A percentile compares a stretch with the other conserved stretches of the same genome.
These are phyloP conservation scores for Nasturtium officinale DNA, from an alignment of 345 rosid genomes.

Conservation along the genomic window DNA sequence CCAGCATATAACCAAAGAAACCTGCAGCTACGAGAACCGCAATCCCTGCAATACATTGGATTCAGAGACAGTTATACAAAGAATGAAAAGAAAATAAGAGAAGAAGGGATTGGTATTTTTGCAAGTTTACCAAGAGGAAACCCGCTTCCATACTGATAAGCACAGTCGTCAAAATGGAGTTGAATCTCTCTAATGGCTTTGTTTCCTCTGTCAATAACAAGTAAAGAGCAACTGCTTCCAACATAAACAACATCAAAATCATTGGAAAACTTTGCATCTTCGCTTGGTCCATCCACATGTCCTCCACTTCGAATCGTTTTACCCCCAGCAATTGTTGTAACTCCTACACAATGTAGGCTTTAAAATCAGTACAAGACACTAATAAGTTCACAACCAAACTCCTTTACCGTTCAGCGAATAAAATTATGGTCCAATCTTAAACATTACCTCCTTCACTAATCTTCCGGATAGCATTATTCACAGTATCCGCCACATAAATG, in stretches of 20 bases:
- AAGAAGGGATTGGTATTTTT: background rate
- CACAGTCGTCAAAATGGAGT: conserved; percentile 97
- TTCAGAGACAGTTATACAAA: background rate
- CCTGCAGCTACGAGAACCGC: conserved; percentile 97
- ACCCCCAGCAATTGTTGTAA: conserved; percentile 99
- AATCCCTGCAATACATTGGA: conserved; percentile 56
- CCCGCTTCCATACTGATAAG: conserved; percentile 92
- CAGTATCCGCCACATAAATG: conserved; percentile 85
- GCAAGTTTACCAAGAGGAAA: conserved; percentile 78
- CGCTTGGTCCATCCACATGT: conserved; percentile 97
- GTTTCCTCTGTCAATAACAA: conserved; percentile 94
- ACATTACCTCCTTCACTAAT: conserved; percentile 86
- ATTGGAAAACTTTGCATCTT: conserved; percentile 92
- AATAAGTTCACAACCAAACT: background rate
- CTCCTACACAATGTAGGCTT: conserved; percentile 55
- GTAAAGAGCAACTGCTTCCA: conserved; percentile 97
- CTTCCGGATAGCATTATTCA: conserved; percentile 94
- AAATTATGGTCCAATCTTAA: background rate
- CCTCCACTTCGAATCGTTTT: conserved; percentile 76
- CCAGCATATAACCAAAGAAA: conserved; percentile 93
- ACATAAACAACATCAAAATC: conserved; percentile 95
- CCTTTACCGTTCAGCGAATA: background rate
- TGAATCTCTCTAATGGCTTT: conserved; percentile 94
- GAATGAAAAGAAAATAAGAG: background rate
- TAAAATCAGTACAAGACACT: conserved; percentile 14